Base-by-base conservation (phyloP, 257 asterid species). In the Rauvolfia tetraphylla region DNA sequence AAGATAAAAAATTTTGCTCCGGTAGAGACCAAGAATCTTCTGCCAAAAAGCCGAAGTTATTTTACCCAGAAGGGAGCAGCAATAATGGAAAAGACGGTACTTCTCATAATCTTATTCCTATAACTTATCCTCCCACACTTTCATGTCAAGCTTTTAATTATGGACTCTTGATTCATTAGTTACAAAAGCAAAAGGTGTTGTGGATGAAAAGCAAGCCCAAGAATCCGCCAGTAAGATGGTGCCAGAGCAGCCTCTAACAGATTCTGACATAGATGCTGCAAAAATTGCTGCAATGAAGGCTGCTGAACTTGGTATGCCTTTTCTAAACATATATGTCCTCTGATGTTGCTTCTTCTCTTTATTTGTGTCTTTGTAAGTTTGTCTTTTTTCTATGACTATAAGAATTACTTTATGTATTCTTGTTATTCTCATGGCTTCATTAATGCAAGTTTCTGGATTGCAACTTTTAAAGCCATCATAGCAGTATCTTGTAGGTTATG, bases 221-320 rank as follows among this genome's bases (percentile, higher is more conserved):
- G 83, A 68, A 75, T 59, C 72, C 76, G 63, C 62, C 33, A 58
- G 74, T 81, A 66, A 79, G 81, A 90, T 84, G 77, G 68, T 87
- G 38, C 81, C 91, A 39, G 92, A 90, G 85, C 84, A 86, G 83
- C 85, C 81, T 51, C 88, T 89, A 86, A 89, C 87, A 42, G 96
- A 90, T 78, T 88, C 98, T 76, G 98, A 92, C 84, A 87, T 95
- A 65, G 95, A 89, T 84, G 97, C 97, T 75, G 99, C 98, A 48
- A 95, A 88, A 85, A 71, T 90, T 80, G 98, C 97, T 85, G 98
- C 98, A 46, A 85, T 92, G 92, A 95, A 86, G 85, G 99, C 98
- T 71, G 99, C 99, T 81, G 98, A 95, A 83, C 82, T 89, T 84
- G 98, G 99, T 89, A 65, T 38, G 70, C 27, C 11, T 54, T 53